Percentiles rank a stretch among this genome's conserved stretches.
Conservation (phyloP, 257 asterid species). For the Penstemon barbatus region DNA sequence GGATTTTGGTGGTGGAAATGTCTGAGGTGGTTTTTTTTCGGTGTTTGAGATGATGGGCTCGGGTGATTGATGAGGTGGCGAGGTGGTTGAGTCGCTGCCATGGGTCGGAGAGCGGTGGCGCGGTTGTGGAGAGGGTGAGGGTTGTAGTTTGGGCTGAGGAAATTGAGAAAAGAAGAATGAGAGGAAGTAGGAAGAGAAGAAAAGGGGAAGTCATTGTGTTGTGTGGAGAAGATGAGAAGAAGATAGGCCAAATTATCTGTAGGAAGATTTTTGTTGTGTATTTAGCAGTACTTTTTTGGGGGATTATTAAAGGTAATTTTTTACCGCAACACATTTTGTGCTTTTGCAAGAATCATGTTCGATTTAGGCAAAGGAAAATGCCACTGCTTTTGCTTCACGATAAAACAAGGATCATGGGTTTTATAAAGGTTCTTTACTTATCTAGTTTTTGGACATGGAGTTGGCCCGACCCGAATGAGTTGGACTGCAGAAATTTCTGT, state of each 20-base stretch:
- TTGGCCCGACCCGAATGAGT: neutral
- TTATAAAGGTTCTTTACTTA: neutral
- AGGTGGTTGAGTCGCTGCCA: conserved; percentile 47
- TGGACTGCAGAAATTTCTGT: neutral
- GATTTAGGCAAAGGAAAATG: conserved; percentile 8
- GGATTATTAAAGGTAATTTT: neutral
- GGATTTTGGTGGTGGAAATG: conserved; percentile 28
- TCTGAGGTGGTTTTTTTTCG: conserved; percentile 19
- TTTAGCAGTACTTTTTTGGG: neutral
- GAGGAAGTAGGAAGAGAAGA: conserved; percentile 25
- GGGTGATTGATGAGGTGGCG: conserved; percentile 44
- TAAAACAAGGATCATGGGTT: neutral
- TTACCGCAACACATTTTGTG: neutral
- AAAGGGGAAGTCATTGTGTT: neutral
- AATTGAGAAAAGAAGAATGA: conserved; percentile 20
- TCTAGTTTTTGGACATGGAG: neutral
- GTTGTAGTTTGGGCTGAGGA: conserved; percentile 37
- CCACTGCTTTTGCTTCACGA: neutral
- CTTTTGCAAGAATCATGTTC: conserved; percentile 19
- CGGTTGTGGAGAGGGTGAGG: conserved; percentile 37
- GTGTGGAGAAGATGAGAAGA: conserved; percentile 26
- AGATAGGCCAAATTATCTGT: neutral
- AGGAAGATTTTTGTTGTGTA: neutral
- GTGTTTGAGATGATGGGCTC: conserved; percentile 55
- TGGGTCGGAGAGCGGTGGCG: conserved; percentile 34